Base-by-base conservation (phyloP, 2,329 filamentous ascomycete genomes). In the Didymella segeticola region DNA sequence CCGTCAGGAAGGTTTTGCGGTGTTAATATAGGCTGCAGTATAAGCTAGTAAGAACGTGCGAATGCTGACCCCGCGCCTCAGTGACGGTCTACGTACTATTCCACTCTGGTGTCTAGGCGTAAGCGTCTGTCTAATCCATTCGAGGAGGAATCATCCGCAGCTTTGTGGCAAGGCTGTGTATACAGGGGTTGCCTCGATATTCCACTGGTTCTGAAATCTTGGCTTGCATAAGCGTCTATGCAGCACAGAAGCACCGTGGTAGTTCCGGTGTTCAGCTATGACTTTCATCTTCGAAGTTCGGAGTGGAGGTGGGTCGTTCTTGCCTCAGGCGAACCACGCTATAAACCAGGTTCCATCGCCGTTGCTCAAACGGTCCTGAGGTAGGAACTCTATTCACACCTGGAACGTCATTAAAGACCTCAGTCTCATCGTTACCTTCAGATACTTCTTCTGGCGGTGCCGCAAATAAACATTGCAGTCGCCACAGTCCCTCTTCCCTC, bases 181-280 rank as follows among this genome's bases (percentile, higher is more conserved):
- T 15, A 39, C 25, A 38, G 19, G 34, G 43, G 10, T 47, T 19
- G 27, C 9, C 19, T 4, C 14, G n/a, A 12, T 15, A 12, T 23
- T 37, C 26, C 29, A 22, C 29, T 30, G 19, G 37, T 33, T 14
- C 17, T 33, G 17, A 20, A 14, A 20, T 26, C 6, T 30, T 49
- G 30, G 39, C 29, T 17, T 49, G 51, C 51, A 54, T 54, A 36
- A 49, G 51, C 49, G 49, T 47, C 9, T 26, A 43, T 49, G 51
- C 51, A 41, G 11, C 8, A 29, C 14, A 33, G 26, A 25, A 26
- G 19, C 29, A 25, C 46, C 46, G 51, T 6, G 27, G 11, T 45
- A 33, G 29, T 15, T 17, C 51, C 45, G 45, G 11, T 14, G 41
- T 14, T 36, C 41, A 45, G 45, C 38, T 46, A 39, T 5, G 27